Evolutionary conservation across 768 basidiomycete species (phyloP).

Genomic region (Trametes meyenii): DNA sequence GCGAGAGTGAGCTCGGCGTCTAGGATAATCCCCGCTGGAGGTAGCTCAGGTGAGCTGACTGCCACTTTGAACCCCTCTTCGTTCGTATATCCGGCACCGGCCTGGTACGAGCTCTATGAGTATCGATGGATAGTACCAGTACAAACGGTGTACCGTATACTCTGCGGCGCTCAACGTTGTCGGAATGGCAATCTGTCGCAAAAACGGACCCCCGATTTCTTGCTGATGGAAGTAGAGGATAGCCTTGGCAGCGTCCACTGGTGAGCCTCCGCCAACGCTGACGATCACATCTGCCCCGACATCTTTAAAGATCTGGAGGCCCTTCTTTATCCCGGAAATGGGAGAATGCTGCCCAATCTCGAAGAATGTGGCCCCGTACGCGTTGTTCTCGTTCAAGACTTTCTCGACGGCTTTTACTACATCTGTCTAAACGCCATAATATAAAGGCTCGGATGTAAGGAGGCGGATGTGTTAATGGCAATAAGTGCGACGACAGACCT

Average conservation of each 20-base stretch:
- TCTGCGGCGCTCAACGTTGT: conserved; percentile 83
- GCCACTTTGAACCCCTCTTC: conserved; percentile 68
- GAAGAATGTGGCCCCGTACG: conserved; percentile 70
- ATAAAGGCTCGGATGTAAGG: background rate
- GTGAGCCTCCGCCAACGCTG: conserved; percentile 79
- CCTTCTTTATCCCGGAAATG: conserved; percentile 63
- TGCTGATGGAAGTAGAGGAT: conserved; percentile 66
- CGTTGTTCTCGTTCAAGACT: conserved; percentile 56
- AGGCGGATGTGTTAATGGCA: background rate
- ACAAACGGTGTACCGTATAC: conserved; percentile 52
- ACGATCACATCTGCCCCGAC: conserved; percentile 69
- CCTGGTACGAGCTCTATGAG: background rate
- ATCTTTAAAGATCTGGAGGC: conserved; percentile 56
- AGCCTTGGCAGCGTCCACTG: conserved; percentile 77
- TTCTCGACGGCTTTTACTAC: conserved; percentile 57
- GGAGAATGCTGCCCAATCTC: conserved; percentile 77
- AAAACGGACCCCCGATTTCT: conserved; percentile 52
- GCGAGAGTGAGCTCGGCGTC: conserved; percentile 74
- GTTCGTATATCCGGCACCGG: conserved; percentile 64
- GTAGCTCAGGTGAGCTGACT: conserved; percentile 57
- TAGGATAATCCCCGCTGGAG: conserved; percentile 73
- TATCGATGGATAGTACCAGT: background rate
- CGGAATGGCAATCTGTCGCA: conserved; percentile 76
- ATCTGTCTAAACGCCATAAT: conserved; percentile 49
- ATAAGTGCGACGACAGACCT: conserved; percentile 43